Evolutionary conservation across 2,329 filamentous ascomycete species (phyloP).

Genomic region (Bipolaris cookei): DNA sequence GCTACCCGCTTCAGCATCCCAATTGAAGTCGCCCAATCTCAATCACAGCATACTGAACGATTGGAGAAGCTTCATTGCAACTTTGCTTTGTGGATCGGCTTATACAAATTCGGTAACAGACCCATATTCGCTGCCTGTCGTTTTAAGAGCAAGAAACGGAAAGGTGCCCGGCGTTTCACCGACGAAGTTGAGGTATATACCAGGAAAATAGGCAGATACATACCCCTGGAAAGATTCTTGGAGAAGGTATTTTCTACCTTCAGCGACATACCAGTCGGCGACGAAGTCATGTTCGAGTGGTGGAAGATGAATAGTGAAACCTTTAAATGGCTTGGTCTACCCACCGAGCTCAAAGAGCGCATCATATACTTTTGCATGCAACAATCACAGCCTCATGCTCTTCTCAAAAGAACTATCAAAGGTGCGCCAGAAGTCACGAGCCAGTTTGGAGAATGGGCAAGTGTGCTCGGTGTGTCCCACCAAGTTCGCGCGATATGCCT

Average conservation of each 20-base stretch:
- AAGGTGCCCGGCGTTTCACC: not conserved
- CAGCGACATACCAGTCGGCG: not conserved
- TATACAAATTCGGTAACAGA: conserved; percentile 8
- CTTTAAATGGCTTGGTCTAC: conserved; percentile 35
- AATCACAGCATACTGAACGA: not conserved
- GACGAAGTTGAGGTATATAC: not conserved
- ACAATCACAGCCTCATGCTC: not conserved
- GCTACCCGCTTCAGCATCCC: conserved; percentile 8
- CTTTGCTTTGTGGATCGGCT: conserved; percentile 12
- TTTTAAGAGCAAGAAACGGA: not conserved
- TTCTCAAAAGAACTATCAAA: not conserved
- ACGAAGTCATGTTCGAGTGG: conserved; percentile 22
- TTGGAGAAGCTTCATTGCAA: not conserved
- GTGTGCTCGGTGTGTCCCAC: conserved; percentile 29
- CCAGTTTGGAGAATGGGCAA: conserved; percentile 23
- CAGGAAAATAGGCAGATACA: not conserved
- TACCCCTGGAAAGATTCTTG: conserved; percentile 18
- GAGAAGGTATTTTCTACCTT: conserved; percentile 5
- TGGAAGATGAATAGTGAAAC: conserved; percentile 31
- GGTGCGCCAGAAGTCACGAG: conserved; percentile 25
- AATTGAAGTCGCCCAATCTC: conserved; percentile 11
- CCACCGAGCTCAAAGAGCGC: conserved; percentile 37
- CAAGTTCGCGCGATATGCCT: conserved; percentile 34
- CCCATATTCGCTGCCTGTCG: conserved; percentile 8
- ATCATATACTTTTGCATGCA: conserved; percentile 31